Conservation (phyloP, 2,329 filamentous ascomycete species). For the Colletotrichum simmondsii region DNA sequence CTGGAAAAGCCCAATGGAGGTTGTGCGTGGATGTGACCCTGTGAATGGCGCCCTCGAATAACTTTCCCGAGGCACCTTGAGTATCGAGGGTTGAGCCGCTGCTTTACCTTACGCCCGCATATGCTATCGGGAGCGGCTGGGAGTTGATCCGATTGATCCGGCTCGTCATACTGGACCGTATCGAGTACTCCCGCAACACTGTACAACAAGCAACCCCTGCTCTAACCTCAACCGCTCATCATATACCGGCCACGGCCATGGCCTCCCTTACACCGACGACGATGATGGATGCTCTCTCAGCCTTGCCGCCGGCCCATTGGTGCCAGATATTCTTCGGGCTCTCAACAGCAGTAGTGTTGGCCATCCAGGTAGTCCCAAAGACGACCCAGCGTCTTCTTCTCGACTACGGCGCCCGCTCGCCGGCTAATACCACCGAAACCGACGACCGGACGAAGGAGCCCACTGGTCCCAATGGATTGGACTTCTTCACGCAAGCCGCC, state of each 20-base stretch:
- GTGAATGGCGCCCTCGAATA: not conserved
- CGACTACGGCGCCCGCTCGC: constrained; percentile 61
- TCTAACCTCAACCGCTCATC: not conserved
- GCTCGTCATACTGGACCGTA: not conserved
- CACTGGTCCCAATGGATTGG: constrained; percentile 5
- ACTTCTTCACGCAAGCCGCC: constrained; percentile 12
- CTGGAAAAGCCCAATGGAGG: not conserved
- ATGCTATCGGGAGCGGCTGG: not conserved
- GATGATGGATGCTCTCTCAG: not conserved
- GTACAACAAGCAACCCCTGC: not conserved
- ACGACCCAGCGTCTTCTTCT: constrained; percentile 57
- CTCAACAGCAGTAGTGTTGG: constrained; percentile 51
- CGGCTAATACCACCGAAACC: constrained; percentile 36
- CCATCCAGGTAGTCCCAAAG: constrained; percentile 55
- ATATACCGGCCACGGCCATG: not conserved
- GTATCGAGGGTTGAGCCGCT: not conserved
- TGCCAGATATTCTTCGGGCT: constrained; percentile 62
- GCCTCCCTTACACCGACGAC: constrained; percentile 15
- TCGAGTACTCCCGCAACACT: not conserved
- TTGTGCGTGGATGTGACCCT: not conserved
- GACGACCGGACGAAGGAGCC: constrained; percentile 22
- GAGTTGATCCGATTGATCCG: constrained; percentile 7
- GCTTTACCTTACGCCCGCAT: not conserved
- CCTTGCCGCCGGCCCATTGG: constrained; percentile 37
- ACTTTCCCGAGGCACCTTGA: no score